Evolutionary conservation across 2,329 filamentous ascomycete species (phyloP).

Genomic region (Phialophora expanda): DNA sequence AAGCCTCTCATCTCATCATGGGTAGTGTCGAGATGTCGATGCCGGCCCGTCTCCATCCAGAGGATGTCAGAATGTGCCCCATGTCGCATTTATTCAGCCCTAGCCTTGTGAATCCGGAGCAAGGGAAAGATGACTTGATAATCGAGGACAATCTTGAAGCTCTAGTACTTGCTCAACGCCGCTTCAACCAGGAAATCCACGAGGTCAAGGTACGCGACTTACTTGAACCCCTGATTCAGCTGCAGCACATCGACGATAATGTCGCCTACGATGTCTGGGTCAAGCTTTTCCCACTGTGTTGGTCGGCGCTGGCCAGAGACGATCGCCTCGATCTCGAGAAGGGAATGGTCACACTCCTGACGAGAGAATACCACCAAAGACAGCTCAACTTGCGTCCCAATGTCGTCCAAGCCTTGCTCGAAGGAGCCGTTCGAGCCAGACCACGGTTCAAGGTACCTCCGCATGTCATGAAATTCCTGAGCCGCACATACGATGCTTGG

Average conservation of each 20-base stretch:
- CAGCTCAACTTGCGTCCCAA: conserved; percentile 96
- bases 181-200: conserved; percentile 81
- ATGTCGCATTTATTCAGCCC: conserved; percentile 74
- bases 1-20: conserved; percentile 90
- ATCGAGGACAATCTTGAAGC: conserved; percentile 80
- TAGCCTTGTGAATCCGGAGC: conserved; percentile 68
- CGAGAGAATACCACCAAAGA: conserved; percentile 92
- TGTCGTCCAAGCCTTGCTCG: conserved; percentile 88
- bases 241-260: conserved; percentile 85
- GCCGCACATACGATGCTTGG: conserved; percentile 94
- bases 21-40: conserved; percentile 86
- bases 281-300: conserved; percentile 87
- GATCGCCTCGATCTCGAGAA: conserved; percentile 90
- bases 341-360: conserved; percentile 85
- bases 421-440: conserved; percentile 81
- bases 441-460: conserved; percentile 92
- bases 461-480: conserved; percentile 93
- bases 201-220: conserved; percentile 88
- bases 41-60: conserved; percentile 75
- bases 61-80: conserved; percentile 81
- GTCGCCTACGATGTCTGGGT: conserved; percentile 91
- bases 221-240: conserved; percentile 84
- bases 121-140: conserved; percentile 67
- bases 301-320: conserved; percentile 85
- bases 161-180: conserved; percentile 76